Percentiles rank a stretch among this genome's conserved stretches.
These are phyloP conservation scores for Hanseniaspora vineae DNA, from an alignment of 805 yeast species.

Conservation along the genomic window DNA sequence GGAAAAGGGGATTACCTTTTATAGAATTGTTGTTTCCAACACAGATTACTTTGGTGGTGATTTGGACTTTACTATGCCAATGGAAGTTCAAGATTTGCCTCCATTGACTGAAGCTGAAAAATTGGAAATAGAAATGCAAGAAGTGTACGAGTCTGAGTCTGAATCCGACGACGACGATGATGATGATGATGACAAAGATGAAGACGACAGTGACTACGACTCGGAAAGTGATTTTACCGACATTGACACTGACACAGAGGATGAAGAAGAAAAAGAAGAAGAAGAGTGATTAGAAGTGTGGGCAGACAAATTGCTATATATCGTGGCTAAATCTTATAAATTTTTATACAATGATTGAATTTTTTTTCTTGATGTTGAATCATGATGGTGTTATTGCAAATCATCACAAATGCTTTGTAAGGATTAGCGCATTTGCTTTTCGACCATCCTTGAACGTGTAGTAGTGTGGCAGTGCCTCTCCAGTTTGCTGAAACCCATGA, in stretches of 20 bases:
- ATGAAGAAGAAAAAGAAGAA: slow-evolving; percentile 15
- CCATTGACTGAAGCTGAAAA: slow-evolving; percentile 4
- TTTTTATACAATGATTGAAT: not conserved
- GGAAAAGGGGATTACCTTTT: slow-evolving; percentile 47
- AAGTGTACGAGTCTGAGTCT: slow-evolving; percentile 26
- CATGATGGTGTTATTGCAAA: not conserved
- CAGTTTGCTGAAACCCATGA: slow-evolving; percentile 34
- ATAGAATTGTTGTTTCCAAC: slow-evolving; percentile 58
- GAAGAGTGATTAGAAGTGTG: slow-evolving; percentile 1
- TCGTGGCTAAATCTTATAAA: not conserved
- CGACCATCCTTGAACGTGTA: slow-evolving; percentile 22
- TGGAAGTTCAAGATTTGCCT: slow-evolving; percentile 58
- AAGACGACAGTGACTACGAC: slow-evolving; percentile 44
- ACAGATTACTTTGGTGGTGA: slow-evolving; percentile 77
- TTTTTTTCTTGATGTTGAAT: too few species aligned
- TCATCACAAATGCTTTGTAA: slow-evolving; percentile 8
- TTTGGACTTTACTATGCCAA: slow-evolving; percentile 51
- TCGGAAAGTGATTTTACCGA: slow-evolving; percentile 22
- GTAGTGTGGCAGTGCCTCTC: slow-evolving; percentile 27
- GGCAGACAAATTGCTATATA: too few species aligned
- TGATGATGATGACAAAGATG: slow-evolving; percentile 48
- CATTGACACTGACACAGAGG: slow-evolving; percentile 26
- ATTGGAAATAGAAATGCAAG: slow-evolving; percentile 14
- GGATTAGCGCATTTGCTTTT: slow-evolving; percentile 12
- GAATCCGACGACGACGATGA: slow-evolving; percentile 33